Conservation (phyloP, 306 rosid species). For the Rosa rugosa region DNA sequence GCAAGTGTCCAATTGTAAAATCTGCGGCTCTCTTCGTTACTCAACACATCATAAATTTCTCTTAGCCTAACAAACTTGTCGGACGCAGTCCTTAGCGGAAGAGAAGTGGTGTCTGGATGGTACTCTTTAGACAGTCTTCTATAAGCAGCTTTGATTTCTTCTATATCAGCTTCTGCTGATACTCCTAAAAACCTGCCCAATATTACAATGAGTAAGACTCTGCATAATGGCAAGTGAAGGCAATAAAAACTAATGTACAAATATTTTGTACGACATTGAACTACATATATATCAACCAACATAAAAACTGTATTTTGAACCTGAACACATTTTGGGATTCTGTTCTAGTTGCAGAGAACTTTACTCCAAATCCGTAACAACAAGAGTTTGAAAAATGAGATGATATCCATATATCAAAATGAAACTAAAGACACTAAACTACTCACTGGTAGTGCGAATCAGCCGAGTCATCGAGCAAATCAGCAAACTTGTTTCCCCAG, state of each 20-base stretch:
- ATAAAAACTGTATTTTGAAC: not conserved
- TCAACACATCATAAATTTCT: slow-evolving; percentile 62
- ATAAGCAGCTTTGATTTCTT: slow-evolving; percentile 80
- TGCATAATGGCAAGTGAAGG: not conserved
- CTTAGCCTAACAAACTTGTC: slow-evolving; percentile 71
- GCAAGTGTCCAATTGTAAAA: slow-evolving; percentile 93
- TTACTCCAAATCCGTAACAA: not conserved
- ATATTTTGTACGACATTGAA: not conserved
- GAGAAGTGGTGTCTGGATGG: slow-evolving; percentile 98
- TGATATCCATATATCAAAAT: not conserved
- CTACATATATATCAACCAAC: not conserved
- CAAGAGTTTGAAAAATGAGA: not conserved
- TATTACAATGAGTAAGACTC: not conserved
- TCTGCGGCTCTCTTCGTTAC: slow-evolving; percentile 63
- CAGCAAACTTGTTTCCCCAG: slow-evolving; percentile 53
- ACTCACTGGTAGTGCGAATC: slow-evolving; percentile 90
- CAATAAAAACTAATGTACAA: not conserved
- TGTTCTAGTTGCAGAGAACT: not conserved
- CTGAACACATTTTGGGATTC: not conserved
- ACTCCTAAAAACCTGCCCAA: slow-evolving; percentile 74
- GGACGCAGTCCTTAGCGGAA: slow-evolving; percentile 79
- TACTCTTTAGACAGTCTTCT: slow-evolving; percentile 80
- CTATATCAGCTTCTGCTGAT: slow-evolving; percentile 60
- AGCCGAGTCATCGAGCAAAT: slow-evolving; percentile 52
- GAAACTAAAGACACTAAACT: not conserved